Evolutionary conservation across 371 early-diverging fungal species (phyloP).

Genomic region (Dentiscutata heterogama): DNA sequence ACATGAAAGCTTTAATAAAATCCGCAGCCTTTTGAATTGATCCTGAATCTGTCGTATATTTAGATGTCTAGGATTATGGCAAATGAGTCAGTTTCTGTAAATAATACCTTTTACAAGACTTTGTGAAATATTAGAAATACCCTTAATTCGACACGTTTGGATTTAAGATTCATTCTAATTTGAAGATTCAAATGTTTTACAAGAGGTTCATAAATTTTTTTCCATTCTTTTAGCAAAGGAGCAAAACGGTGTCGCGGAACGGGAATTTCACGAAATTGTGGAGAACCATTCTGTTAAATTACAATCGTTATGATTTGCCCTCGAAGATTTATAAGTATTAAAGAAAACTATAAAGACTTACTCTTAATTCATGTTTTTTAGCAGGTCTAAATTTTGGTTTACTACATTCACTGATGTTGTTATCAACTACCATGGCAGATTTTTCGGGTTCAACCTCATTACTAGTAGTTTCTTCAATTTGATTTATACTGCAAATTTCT

Average conservation of each 20-base stretch:
- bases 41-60: constrained; percentile 86
- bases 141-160: constrained; percentile 91
- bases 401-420: not conserved
- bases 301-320: not conserved
- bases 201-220: constrained; percentile 98
- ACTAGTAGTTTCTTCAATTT: not conserved
- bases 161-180: constrained; percentile 95
- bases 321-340: no score
- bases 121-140: constrained; percentile 54
- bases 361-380: not conserved
- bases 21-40: constrained; percentile 95
- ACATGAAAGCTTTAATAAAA: constrained; percentile 93
- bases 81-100: not conserved
- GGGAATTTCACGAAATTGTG: constrained; percentile 82
- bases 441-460: not conserved
- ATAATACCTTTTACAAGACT: not conserved
- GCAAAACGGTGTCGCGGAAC: constrained; percentile 95
- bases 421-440: not conserved
- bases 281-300: constrained; percentile 52
- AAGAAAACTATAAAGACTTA: not conserved
- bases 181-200: constrained; percentile 98
- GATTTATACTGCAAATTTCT: no score
- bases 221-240: constrained; percentile 96
- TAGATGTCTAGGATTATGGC: constrained; percentile 66
- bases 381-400: constrained; percentile 31